Conservation (phyloP, 225 moss, liverwort and hornwort species). For the Polytrichum formosum region DNA sequence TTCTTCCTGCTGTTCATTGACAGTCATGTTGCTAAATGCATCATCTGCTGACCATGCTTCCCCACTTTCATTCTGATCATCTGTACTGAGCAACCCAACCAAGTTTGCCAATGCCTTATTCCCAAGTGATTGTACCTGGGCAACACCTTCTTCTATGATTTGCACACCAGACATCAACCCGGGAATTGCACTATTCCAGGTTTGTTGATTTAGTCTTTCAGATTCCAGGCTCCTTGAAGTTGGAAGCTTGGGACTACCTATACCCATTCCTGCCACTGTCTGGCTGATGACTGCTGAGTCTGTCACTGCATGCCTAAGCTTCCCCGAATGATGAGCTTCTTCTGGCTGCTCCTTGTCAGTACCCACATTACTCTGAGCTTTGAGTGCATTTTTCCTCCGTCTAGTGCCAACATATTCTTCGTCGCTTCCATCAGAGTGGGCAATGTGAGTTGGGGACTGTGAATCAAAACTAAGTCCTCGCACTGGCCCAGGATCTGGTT, state of each 20-base stretch:
- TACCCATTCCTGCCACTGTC: slow-evolving; percentile 13
- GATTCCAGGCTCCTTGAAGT: slow-evolving; percentile 24
- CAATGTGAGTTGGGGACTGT: slow-evolving; percentile 7
- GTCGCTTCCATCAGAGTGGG: slow-evolving; percentile 18
- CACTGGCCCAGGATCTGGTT: slow-evolving; percentile 10
- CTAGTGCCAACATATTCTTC: slow-evolving; percentile 5
- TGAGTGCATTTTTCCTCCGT: slow-evolving; percentile 5
- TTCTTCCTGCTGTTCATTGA: slow-evolving; percentile 13
- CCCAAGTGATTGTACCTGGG: slow-evolving; percentile 36
- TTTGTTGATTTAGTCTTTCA: slow-evolving; percentile 1
- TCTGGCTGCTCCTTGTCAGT: slow-evolving; percentile 8
- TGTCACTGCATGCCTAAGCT: slow-evolving; percentile 26
- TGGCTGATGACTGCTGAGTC: slow-evolving; percentile 21
- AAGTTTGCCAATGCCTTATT: slow-evolving; percentile 36
- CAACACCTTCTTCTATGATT: slow-evolving; percentile 36
- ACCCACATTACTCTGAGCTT: not conserved
- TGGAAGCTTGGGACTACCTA: slow-evolving; percentile 10
- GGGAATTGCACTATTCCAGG: slow-evolving; percentile 20
- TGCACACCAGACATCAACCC: slow-evolving; percentile 36
- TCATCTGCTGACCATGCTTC: slow-evolving; percentile 20
- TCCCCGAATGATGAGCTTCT: slow-evolving; percentile 6
- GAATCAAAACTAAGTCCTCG: slow-evolving; percentile 15
- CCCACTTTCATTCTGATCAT: slow-evolving; percentile 16
- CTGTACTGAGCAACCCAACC: slow-evolving; percentile 25
- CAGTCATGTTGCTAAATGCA: not conserved